phyloP scores from a whole-genome alignment of 441 rosid species.

The Syzygium syzygioides region DNA sequence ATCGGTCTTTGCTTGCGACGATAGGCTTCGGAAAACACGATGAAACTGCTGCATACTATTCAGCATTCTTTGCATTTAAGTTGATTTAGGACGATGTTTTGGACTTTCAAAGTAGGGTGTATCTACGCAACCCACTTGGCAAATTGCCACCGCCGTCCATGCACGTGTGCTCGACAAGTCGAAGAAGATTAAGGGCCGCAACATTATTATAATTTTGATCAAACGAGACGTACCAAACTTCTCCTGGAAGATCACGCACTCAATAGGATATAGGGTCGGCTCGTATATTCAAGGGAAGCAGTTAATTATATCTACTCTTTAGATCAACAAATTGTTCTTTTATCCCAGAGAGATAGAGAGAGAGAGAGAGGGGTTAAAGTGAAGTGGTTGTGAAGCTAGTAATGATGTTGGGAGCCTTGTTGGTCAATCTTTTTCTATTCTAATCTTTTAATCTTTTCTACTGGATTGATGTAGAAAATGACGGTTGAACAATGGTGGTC shows the following conservation, averaged over 20 bases:
- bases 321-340: background rate
- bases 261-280: background rate
- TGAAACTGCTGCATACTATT: background rate
- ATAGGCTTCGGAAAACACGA: background rate
- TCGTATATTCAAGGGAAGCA: background rate
- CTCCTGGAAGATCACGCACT: background rate
- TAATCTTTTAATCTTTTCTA: background rate
- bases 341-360: background rate
- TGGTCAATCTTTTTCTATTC: background rate
- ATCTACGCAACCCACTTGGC: background rate
- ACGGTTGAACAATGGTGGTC: background rate
- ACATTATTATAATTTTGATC: background rate
- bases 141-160: background rate
- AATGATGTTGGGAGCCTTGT: background rate
- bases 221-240: background rate
- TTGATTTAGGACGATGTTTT: background rate
- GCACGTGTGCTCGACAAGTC: background rate
- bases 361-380: background rate
- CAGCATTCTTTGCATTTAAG: background rate
- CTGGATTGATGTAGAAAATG: background rate
- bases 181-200: background rate
- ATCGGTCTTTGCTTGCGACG: background rate
- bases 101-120: background rate
- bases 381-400: background rate
- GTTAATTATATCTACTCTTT: background rate